These are phyloP conservation scores for Elsinoe necatrix DNA, from an alignment of 2,329 filamentous ascomycete genomes.

Conservation along the genomic window DNA sequence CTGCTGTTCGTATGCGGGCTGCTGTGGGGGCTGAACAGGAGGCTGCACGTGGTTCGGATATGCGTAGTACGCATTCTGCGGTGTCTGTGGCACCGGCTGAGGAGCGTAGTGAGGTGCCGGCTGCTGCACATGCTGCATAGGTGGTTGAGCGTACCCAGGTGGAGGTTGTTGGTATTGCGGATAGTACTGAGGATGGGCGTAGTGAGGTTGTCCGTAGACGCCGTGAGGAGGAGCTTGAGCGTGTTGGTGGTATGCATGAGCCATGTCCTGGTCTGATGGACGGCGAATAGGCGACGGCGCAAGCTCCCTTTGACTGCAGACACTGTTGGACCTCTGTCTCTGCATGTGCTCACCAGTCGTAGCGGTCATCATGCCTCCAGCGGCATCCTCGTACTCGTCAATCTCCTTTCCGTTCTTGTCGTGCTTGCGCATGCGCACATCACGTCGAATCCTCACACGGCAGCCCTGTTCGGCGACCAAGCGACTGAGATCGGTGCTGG, in stretches of 20 bases:
- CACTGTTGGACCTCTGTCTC: slow-evolving; percentile 33
- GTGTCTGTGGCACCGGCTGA: background rate
- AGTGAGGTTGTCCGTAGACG: slow-evolving; percentile 27
- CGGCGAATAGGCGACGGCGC: slow-evolving; percentile 28
- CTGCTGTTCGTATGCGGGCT: slow-evolving; percentile 13
- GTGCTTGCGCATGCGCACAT: slow-evolving; percentile 83
- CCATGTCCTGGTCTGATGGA: slow-evolving; percentile 39
- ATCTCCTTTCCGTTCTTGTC: slow-evolving; percentile 62
- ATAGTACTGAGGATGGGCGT: slow-evolving; percentile 23
- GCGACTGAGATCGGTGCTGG: slow-evolving; percentile 81
- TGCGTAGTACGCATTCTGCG: slow-evolving; percentile 4
- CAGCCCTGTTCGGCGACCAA: slow-evolving; percentile 94
- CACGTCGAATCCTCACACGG: slow-evolving; percentile 87
- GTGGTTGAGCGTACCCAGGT: background rate
- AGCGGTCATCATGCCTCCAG: slow-evolving; percentile 24
- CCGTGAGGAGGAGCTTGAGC: slow-evolving; percentile 20
- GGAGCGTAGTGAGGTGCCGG: slow-evolving; percentile 2
- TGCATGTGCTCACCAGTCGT: slow-evolving; percentile 25
- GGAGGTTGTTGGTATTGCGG: slow-evolving; percentile 1
- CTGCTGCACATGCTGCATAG: slow-evolving; percentile 15
- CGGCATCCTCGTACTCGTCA: slow-evolving; percentile 52
- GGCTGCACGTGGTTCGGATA: background rate
- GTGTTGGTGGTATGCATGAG: slow-evolving; percentile 30
- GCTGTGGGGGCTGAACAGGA: slow-evolving; percentile 8
- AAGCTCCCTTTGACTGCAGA: slow-evolving; percentile 28